These are phyloP conservation scores for Saturnispora bothae DNA, from an alignment of 805 yeast species.

Conservation along the genomic window DNA sequence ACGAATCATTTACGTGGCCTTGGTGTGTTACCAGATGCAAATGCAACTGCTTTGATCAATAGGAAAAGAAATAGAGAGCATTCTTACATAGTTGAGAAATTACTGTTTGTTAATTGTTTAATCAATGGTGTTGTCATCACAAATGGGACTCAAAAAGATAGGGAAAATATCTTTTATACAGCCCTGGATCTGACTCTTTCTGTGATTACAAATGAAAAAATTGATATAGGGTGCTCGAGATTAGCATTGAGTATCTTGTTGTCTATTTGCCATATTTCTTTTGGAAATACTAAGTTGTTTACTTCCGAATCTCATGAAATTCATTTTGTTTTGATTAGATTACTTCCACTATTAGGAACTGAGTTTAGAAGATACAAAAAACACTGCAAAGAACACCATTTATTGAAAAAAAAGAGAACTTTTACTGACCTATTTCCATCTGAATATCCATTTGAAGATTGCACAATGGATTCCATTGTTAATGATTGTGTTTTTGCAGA, in stretches of 20 bases:
- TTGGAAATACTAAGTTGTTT: slow-evolving; percentile 15
- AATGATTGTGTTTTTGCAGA: slow-evolving; percentile 63
- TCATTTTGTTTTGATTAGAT: slow-evolving; percentile 38
- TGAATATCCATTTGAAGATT: slow-evolving; percentile 49
- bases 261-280: slow-evolving; percentile 31
- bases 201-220: slow-evolving; percentile 37
- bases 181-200: slow-evolving; percentile 50
- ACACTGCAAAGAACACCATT: slow-evolving; percentile 34
- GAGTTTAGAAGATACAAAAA: slow-evolving; percentile 44
- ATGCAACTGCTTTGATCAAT: slow-evolving; percentile 20
- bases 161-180: slow-evolving; percentile 22
- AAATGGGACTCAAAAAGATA: slow-evolving; percentile 11
- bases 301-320: slow-evolving; percentile 26
- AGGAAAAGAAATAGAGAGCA: slow-evolving; percentile 41
- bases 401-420: slow-evolving; percentile 44
- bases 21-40: slow-evolving; percentile 30
- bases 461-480: slow-evolving; percentile 64
- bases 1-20: slow-evolving; percentile 49
- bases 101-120: slow-evolving; percentile 49
- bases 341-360: slow-evolving; percentile 43
- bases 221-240: slow-evolving; percentile 51
- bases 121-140: slow-evolving; percentile 30
- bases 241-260: slow-evolving; percentile 51
- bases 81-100: slow-evolving; percentile 43
- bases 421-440: slow-evolving; percentile 64